A percentile compares a stretch with the other conserved stretches of the same genome.
phyloP scores from a whole-genome alignment of 106 monocot species.

The Dactylorhiza incarnata region DNA sequence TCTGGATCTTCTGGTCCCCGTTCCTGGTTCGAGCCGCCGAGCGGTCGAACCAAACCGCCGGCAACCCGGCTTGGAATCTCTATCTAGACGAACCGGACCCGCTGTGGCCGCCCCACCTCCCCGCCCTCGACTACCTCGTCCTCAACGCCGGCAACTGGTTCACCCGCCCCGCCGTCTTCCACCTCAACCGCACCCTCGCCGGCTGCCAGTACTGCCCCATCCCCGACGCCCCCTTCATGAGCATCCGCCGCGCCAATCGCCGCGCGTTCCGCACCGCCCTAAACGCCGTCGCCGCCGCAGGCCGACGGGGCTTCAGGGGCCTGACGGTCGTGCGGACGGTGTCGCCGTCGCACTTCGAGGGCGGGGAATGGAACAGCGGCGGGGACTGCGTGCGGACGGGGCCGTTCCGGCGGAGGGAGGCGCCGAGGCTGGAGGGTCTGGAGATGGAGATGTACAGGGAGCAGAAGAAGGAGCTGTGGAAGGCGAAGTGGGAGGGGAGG shows the following conservation, averaged over 20 bases:
- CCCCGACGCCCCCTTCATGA: neutral
- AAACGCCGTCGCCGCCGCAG: neutral
- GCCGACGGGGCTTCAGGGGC: slow-evolving; percentile 1
- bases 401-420: slow-evolving; percentile 17
- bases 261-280: slow-evolving; percentile 22
- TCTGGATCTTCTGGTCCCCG: slow-evolving; percentile 33
- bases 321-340: slow-evolving; percentile 17
- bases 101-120: slow-evolving; percentile 14
- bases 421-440: slow-evolving; percentile 12
- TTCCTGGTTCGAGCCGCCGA: slow-evolving; percentile 10
- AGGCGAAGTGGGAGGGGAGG: slow-evolving; percentile 13
- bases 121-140: slow-evolving; percentile 12
- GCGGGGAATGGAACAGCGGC: slow-evolving; percentile 28
- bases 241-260: slow-evolving; percentile 15
- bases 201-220: slow-evolving; percentile 21
- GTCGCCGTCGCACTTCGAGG: slow-evolving; percentile 31
- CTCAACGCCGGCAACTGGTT: slow-evolving; percentile 25
- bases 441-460: slow-evolving; percentile 18
- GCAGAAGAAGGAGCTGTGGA: slow-evolving; percentile 25
- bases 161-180: slow-evolving; percentile 24
- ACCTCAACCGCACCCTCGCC: neutral
- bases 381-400: slow-evolving; percentile 20
- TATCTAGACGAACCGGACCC: slow-evolving; percentile 26
- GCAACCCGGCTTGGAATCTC: slow-evolving; percentile 10
- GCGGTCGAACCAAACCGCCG: neutral